phyloP scores from a whole-genome alignment of 2,329 filamentous ascomycete species.

The Nemania sp. region DNA sequence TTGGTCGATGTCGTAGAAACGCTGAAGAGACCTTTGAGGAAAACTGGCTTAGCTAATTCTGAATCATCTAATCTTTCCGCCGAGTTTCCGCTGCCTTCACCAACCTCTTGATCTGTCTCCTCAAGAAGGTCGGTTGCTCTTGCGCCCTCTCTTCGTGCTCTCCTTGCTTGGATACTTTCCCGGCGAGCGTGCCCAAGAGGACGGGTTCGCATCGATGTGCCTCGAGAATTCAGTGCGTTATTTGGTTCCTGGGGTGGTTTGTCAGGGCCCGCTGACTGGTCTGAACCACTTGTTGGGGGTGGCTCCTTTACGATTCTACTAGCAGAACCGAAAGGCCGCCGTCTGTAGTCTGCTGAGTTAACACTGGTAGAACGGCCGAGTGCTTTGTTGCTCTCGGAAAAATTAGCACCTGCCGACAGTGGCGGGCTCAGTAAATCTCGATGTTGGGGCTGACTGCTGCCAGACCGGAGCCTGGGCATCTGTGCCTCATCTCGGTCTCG shows the following conservation, averaged over 20 bases:
- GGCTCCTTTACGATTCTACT: conserved; percentile 69
- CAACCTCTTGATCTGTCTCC: conserved; percentile 86
- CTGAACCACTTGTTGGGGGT: conserved; percentile 81
- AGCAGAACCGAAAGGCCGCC: conserved; percentile 65
- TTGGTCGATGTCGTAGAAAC: conserved; percentile 97
- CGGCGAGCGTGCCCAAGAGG: conserved; percentile 89
- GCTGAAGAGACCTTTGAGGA: conserved; percentile 95
- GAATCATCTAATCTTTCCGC: conserved; percentile 73
- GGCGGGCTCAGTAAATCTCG: conserved; percentile 83
- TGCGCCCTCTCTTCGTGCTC: conserved; percentile 77
- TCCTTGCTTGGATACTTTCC: conserved; percentile 91
- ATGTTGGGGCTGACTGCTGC: conserved; percentile 77
- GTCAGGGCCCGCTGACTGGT: conserved; percentile 73
- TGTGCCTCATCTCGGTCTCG: conserved; percentile 65
- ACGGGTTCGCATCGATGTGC: conserved; percentile 79
- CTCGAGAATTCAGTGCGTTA: conserved; percentile 64
- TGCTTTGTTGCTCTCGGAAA: conserved; percentile 72
- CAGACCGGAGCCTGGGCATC: conserved; percentile 64
- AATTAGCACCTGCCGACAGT: conserved; percentile 67
- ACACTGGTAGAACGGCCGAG: conserved; percentile 91
- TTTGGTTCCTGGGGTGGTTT: conserved; percentile 64
- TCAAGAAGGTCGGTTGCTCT: conserved; percentile 85
- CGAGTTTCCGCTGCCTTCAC: conserved; percentile 69
- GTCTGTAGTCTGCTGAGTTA: conserved; percentile 84
- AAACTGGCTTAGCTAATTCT: conserved; percentile 92